A percentile compares a stretch with the other conserved stretches of the same genome.
These are phyloP conservation scores for Ganoderma leucocontextum DNA, from an alignment of 1,284 basidiomycete species.

Conservation along the genomic window DNA sequence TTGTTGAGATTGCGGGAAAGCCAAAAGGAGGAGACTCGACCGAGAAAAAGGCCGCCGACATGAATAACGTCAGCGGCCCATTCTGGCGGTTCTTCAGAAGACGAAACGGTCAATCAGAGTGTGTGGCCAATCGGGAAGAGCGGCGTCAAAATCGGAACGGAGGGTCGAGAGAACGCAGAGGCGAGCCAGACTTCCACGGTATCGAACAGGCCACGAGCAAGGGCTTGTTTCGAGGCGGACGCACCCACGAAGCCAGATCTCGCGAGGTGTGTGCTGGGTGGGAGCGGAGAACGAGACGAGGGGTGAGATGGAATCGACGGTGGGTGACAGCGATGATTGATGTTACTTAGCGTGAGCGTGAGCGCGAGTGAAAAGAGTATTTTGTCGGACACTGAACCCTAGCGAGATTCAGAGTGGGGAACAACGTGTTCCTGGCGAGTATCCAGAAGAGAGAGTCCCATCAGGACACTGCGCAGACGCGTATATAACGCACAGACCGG, in stretches of 20 bases:
- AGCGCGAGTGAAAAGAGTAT: conserved; percentile 24
- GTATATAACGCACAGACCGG: conserved; percentile 23
- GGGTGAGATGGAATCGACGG: conserved; percentile 41
- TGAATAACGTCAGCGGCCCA: conserved; percentile 35
- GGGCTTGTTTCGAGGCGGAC: conserved; percentile 26
- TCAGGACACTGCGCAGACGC: conserved; percentile 23
- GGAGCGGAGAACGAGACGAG: conserved; percentile 32
- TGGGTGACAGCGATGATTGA: conserved; percentile 42
- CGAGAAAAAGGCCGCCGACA: conserved; percentile 32
- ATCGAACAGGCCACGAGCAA: conserved; percentile 32
- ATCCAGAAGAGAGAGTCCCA: conserved; percentile 29
- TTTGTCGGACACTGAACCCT: conserved; percentile 37
- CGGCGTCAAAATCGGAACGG: conserved; percentile 41
- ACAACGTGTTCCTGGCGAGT: conserved; percentile 25
- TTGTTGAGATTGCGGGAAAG: conserved; percentile 28
- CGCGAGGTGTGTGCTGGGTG: conserved; percentile 30
- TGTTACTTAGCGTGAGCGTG: conserved; percentile 22
- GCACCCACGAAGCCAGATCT: conserved; percentile 30
- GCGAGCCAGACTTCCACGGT: conserved; percentile 34
- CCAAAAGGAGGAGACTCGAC: conserved; percentile 21
- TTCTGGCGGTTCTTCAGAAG: conserved; percentile 21
- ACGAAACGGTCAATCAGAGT: conserved; percentile 23
- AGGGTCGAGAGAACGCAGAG: conserved; percentile 37
- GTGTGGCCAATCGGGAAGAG: conserved; percentile 39
- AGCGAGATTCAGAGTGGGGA: conserved; percentile 22